phyloP scores from a whole-genome alignment of 192 early-diverging fungal genomes.

The Coemansia sp. region DNA sequence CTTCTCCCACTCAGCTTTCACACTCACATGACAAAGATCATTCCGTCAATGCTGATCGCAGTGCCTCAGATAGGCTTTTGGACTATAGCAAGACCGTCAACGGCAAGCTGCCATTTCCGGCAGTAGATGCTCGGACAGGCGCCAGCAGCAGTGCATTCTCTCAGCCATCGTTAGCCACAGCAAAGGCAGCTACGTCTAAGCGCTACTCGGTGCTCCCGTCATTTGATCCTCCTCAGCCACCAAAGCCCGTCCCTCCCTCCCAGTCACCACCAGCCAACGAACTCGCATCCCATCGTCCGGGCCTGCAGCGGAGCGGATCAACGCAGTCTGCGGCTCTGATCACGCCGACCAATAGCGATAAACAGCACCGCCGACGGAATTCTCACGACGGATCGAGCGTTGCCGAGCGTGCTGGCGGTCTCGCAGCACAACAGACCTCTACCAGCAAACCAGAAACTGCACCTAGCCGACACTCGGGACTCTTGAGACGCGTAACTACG shows the following conservation, averaged over 20 bases:
- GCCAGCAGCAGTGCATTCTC: slow-evolving; percentile 23
- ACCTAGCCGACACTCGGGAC: slow-evolving; percentile 14
- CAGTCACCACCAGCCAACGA: neutral
- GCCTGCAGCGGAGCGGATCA: slow-evolving; percentile 25
- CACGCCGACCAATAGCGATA: neutral
- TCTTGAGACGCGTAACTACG: slow-evolving; percentile 39
- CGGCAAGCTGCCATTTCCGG: slow-evolving; percentile 1
- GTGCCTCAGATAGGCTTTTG: neutral
- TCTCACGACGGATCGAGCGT: slow-evolving; percentile 34
- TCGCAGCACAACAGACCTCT: neutral
- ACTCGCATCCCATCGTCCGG: neutral
- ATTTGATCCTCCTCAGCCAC: slow-evolving; percentile 5
- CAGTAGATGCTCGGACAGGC: neutral
- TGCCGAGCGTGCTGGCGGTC: slow-evolving; percentile 13
- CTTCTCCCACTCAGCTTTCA: slow-evolving; percentile 7
- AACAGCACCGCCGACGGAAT: slow-evolving; percentile 19
- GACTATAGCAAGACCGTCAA: slow-evolving; percentile 2
- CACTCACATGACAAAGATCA: slow-evolving; percentile 5
- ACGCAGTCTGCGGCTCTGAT: slow-evolving; percentile 2
- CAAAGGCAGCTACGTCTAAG: slow-evolving; percentile 32
- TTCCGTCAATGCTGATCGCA: slow-evolving; percentile 1
- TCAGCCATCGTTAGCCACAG: slow-evolving; percentile 25
- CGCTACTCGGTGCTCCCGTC: slow-evolving; percentile 29
- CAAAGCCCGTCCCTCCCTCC: neutral
- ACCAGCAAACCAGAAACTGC: neutral